phyloP scores from a whole-genome alignment of 1,139 yeast species.

The Yamadazyma jaroonii region DNA sequence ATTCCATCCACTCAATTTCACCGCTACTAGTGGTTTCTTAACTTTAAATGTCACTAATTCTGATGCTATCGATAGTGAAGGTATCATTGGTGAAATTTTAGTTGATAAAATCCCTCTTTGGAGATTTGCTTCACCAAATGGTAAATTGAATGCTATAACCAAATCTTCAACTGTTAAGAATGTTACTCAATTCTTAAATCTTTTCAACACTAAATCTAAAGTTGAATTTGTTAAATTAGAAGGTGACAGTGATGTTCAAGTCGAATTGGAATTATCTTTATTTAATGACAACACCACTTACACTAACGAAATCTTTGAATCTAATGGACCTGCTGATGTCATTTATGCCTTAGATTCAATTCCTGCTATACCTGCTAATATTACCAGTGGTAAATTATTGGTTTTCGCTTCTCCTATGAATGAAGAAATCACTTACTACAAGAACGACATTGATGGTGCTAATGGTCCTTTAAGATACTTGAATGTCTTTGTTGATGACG shows the following conservation, averaged over 20 bases:
- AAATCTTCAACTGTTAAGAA: constrained; percentile 19
- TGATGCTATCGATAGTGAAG: constrained; percentile 14
- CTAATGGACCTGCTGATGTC: constrained; percentile 15
- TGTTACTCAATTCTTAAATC: constrained; percentile 19
- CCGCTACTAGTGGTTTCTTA: constrained; percentile 20
- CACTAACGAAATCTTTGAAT: constrained; percentile 11
- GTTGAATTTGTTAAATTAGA: constrained; percentile 17
- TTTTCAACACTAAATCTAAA: constrained; percentile 14
- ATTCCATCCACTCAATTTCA: constrained; percentile 17
- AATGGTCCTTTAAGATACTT: constrained; percentile 23
- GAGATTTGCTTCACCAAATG: constrained; percentile 24
- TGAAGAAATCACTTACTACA: constrained; percentile 21
- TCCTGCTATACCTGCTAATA: constrained; percentile 16
- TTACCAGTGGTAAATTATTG: constrained; percentile 23
- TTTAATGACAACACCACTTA: constrained; percentile 12
- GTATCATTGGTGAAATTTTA: constrained; percentile 18
- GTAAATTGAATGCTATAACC: constrained; percentile 15
- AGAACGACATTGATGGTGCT: constrained; percentile 14
- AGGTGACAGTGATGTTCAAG: constrained; percentile 12
- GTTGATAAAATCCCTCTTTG: constrained; percentile 21
- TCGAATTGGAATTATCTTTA: constrained; percentile 18
- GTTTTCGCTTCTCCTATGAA: constrained; percentile 25
- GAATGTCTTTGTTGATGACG: constrained; percentile 21
- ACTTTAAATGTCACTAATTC: constrained; percentile 21
- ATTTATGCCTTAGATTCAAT: constrained; percentile 13